These are phyloP conservation scores for Fusarium sp. DNA, from an alignment of 2,329 filamentous ascomycete species.

Conservation along the genomic window DNA sequence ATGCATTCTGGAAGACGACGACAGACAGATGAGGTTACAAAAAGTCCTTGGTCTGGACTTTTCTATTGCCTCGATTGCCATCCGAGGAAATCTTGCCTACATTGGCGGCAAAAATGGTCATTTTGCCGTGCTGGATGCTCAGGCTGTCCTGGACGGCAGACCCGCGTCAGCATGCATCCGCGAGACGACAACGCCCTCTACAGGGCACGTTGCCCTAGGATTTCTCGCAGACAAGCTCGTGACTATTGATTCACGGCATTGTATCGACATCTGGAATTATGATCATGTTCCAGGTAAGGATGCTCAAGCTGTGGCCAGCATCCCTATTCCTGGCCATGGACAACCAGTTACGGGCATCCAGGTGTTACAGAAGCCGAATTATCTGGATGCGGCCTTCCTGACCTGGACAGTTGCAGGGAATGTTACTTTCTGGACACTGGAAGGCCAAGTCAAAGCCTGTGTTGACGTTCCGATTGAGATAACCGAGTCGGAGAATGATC, in stretches of 20 bases:
- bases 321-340: constrained; percentile 68
- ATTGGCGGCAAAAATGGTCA: constrained; percentile 72
- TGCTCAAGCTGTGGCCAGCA: constrained; percentile 52
- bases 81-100: constrained; percentile 66
- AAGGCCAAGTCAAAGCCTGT: constrained; percentile 71
- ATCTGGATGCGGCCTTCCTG: constrained; percentile 74
- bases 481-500: constrained; percentile 56
- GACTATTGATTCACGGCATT: constrained; percentile 76
- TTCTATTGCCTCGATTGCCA: constrained; percentile 69
- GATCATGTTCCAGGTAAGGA: constrained; percentile 54
- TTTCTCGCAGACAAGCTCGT: constrained; percentile 72
- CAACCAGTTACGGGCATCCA: constrained; percentile 77
- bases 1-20: constrained; percentile 83
- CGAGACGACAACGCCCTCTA: constrained; percentile 49
- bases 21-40: constrained; percentile 73
- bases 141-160: constrained; percentile 56
- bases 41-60: constrained; percentile 73
- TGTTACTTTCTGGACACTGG: constrained; percentile 80
- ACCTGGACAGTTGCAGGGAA: constrained; percentile 87
- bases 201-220: constrained; percentile 70
- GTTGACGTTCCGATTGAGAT: constrained; percentile 75
- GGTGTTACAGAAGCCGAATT: constrained; percentile 66
- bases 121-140: constrained; percentile 62
- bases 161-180: constrained; percentile 49
- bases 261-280: constrained; percentile 71